Base-by-base conservation (phyloP, 2,329 filamentous ascomycete species). In the Calonectria montana region DNA sequence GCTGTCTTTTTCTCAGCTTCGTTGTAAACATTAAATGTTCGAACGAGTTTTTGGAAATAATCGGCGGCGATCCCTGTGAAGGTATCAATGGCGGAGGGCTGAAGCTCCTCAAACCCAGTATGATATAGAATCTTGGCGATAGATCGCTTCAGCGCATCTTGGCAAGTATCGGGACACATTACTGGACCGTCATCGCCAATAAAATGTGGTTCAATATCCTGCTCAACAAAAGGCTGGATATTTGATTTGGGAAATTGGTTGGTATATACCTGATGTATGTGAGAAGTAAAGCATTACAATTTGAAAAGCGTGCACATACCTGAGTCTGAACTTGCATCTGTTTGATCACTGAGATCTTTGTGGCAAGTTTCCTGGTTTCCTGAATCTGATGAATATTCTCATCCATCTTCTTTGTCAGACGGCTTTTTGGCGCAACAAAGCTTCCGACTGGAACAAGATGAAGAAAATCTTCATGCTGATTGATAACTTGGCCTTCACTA, bases 281-380 rank as follows among this genome's bases (percentile, higher is more conserved):
- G 7, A 80, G 67, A 23, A 63, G 25, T 25, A 47, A 39, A 16
- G 47, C 5, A 5, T 31, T 37, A 9, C 4, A 43, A 39, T 10
- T 45, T 16, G 13, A 48, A 21, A 13, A 29, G 31, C 27, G n/a
- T 27, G 31, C 16, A 18, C 86, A 81, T 90, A 95, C 94, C 90
- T 98, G 97, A 64, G 95, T 94, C 83, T 99, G 97, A 66, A 98
- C 91, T 84, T 99, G 97, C 97, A 99, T 99, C 85, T 99, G 97
- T 86, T 98, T 99, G 82, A 99, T 97, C 73, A 99, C 95, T 61
- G 94, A 93, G 81, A 99, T 98, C 85, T 98, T 99, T 13, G 95
- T 95, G 79, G 95, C 97, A 35, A 99, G 90, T 81, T 98, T 98
- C 77, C 97, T 90, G 0, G 97, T 99, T 80, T 98, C 96, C 82